Percentiles rank a stretch among this genome's conserved stretches.
Conservation (phyloP, 192 early-diverging fungal genomes). For the Dissophora globulifera region DNA sequence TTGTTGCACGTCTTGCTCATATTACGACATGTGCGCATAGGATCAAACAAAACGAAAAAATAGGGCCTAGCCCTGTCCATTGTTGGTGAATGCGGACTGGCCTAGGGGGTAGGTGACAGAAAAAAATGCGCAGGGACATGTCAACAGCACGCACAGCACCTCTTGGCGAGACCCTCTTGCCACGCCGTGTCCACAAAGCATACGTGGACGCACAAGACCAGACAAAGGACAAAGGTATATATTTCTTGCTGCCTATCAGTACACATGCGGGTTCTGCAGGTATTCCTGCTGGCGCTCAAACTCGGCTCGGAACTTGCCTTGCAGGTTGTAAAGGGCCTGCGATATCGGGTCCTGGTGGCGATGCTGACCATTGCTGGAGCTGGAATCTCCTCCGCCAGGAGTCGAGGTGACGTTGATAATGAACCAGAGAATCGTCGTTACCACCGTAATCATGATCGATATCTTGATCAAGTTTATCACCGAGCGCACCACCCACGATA, state of each 20-base stretch:
- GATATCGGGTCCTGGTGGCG: slow-evolving; percentile 44
- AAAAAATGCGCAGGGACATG: too few species aligned
- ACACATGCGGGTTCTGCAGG: slow-evolving; percentile 26
- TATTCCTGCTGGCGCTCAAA: slow-evolving; percentile 40
- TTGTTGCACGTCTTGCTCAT: too few species aligned
- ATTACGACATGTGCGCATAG: too few species aligned
- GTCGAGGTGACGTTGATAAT: slow-evolving; percentile 28
- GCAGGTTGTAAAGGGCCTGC: slow-evolving; percentile 5
- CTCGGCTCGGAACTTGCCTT: slow-evolving; percentile 36
- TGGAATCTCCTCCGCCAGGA: neutral
- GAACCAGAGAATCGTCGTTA: slow-evolving; percentile 35
- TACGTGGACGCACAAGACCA: neutral
- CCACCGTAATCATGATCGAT: slow-evolving; percentile 30
- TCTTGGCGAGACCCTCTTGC: too few species aligned
- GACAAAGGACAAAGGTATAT: neutral
- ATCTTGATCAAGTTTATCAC: slow-evolving; percentile 44
- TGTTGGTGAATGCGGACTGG: too few species aligned
- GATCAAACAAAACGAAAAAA: too few species aligned
- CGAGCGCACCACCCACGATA: slow-evolving; percentile 39
- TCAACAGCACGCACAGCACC: too few species aligned
- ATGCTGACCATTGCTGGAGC: neutral
- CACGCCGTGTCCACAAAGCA: too few species aligned
- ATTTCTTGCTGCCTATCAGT: neutral
- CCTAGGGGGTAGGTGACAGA: too few species aligned
- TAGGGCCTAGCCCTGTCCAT: too few species aligned